Percentiles rank a stretch among this genome's conserved stretches.
Evolutionary conservation across 306 rosid species (phyloP).

Genomic region (Gleditsia sinensis): DNA sequence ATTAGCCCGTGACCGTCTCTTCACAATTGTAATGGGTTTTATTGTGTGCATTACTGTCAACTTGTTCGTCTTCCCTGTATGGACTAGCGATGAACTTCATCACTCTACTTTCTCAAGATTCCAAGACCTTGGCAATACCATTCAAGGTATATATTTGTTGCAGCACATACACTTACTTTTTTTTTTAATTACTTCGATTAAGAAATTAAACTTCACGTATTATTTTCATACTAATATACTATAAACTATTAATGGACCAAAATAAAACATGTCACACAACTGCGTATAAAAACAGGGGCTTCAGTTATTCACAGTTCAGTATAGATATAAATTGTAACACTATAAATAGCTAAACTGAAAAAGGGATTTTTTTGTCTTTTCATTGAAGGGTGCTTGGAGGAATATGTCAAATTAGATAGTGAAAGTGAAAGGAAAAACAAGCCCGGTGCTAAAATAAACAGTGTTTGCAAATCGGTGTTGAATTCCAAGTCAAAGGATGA

Average conservation of each 20-base stretch:
- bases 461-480: conserved; percentile 62
- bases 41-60: conserved; percentile 60
- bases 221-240: no score
- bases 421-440: conserved; percentile 55
- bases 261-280: background rate
- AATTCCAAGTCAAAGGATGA: conserved; percentile 81
- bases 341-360: background rate
- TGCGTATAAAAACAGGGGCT: background rate
- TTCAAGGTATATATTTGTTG: conserved; percentile 54
- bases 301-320: background rate
- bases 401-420: conserved; percentile 37
- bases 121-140: conserved; percentile 53
- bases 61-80: conserved; percentile 66
- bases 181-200: no score
- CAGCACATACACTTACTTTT: no score
- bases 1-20: conserved; percentile 68
- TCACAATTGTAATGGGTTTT: conserved; percentile 68
- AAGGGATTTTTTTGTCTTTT: background rate
- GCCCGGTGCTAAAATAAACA: conserved; percentile 5
- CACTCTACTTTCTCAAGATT: conserved; percentile 57
- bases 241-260: background rate
- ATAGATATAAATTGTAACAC: background rate
- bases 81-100: conserved; percentile 95
- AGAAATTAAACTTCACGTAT: background rate
- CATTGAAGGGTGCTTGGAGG: conserved; percentile 62